Percentiles rank a stretch among this genome's conserved stretches.
phyloP scores from a whole-genome alignment of 495 filamentous ascomycete genomes.

The Aspergillus haitiensis region DNA sequence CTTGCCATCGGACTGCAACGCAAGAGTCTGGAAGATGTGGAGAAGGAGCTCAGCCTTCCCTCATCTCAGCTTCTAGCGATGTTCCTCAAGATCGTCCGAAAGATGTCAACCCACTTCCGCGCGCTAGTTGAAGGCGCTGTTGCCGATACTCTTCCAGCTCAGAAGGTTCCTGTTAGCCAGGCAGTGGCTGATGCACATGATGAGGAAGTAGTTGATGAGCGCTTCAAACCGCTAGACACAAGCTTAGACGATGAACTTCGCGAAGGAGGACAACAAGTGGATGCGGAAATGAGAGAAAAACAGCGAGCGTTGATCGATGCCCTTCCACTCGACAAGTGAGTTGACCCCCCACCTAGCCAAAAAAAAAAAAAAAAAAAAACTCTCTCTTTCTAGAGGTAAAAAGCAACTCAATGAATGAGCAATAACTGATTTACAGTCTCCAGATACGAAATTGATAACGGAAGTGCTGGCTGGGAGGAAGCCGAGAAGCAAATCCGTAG shows the following conservation, averaged over 20 bases:
- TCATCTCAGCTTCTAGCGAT: conserved; percentile 85
- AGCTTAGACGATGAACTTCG: conserved; percentile 83
- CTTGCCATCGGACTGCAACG: conserved; percentile 86
- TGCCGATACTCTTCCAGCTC: conserved; percentile 63
- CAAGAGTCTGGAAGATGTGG: conserved; percentile 78
- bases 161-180: conserved; percentile 53
- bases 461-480: conserved; percentile 70
- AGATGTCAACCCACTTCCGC: conserved; percentile 75
- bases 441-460: conserved; percentile 80
- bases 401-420: conserved; percentile 32
- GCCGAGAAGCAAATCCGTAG: conserved; percentile 74
- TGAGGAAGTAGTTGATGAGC: conserved; percentile 54
- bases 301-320: conserved; percentile 85
- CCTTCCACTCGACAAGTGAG: conserved; percentile 84
- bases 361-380: not conserved
- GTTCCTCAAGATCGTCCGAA: conserved; percentile 94
- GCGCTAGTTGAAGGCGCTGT: conserved; percentile 72
- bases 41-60: conserved; percentile 73
- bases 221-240: conserved; percentile 67
- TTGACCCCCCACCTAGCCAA: conserved; percentile 15
- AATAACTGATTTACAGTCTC: conserved; percentile 46
- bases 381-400: not conserved
- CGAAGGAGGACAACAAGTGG: conserved; percentile 74
- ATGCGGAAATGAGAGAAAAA: conserved; percentile 68
- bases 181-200: conserved; percentile 61